Evolutionary conservation across 2,329 filamentous ascomycete genomes (phyloP).

Genomic region (Colletotrichum paranaense): DNA sequence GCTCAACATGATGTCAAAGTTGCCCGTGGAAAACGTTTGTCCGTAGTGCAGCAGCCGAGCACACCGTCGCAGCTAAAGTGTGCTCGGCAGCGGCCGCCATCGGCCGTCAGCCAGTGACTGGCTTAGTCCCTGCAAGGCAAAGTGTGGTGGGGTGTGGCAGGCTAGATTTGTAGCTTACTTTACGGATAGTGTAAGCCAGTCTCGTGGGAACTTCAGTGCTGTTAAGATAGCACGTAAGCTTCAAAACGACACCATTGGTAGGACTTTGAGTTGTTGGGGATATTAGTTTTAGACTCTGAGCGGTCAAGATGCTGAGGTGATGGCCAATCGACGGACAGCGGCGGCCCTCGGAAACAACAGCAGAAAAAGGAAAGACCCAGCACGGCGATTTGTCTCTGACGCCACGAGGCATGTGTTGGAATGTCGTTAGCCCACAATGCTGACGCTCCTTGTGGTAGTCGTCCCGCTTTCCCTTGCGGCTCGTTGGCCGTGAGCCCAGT

Average conservation of each 20-base stretch:
- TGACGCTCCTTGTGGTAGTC: neutral
- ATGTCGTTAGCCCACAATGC: slow-evolving; percentile 5
- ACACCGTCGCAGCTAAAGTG: neutral
- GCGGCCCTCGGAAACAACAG: neutral
- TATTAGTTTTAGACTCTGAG: neutral
- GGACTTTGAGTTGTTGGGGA: neutral
- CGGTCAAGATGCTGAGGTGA: slow-evolving; percentile 3
- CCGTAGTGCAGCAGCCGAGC: slow-evolving; percentile 7
- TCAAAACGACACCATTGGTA: slow-evolving; percentile 2
- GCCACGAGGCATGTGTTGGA: slow-evolving; percentile 12
- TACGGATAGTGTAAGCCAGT: slow-evolving; percentile 17
- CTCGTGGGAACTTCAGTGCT: slow-evolving; percentile 6
- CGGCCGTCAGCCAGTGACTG: slow-evolving; percentile 7
- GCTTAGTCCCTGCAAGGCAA: slow-evolving; percentile 2
- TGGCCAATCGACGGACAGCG: neutral
- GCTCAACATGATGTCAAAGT: neutral
- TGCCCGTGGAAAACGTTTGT: slow-evolving; percentile 5
- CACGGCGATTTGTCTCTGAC: slow-evolving; percentile 2
- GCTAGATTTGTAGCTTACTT: neutral
- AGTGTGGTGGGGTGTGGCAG: neutral
- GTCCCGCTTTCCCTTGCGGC: slow-evolving; percentile 12
- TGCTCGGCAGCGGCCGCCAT: slow-evolving; percentile 16
- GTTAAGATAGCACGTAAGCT: neutral
- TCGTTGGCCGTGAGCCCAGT: neutral
- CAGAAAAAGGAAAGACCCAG: slow-evolving; percentile 2